phyloP scores from a whole-genome alignment of 2,329 filamentous ascomycete genomes.

The Stemphylium beticola region DNA sequence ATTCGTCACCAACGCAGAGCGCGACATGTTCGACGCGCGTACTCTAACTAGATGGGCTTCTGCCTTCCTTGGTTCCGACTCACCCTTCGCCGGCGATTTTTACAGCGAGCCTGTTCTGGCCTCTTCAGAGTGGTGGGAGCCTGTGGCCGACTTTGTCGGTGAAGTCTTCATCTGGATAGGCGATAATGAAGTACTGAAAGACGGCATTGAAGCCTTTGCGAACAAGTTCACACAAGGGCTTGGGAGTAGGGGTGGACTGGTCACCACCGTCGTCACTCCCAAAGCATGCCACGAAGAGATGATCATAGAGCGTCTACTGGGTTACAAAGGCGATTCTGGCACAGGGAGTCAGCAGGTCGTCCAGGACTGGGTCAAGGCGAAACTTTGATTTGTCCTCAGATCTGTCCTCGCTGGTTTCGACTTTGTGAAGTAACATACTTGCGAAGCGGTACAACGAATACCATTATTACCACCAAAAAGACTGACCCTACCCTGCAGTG shows the following conservation, averaged over 20 bases:
- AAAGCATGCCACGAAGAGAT: constrained; percentile 52
- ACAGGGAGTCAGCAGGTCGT: constrained; percentile 47
- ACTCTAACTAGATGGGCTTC: constrained; percentile 55
- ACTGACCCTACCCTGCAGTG: no score
- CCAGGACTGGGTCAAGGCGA: constrained; percentile 48
- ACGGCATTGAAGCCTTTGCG: constrained; percentile 60
- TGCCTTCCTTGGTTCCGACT: constrained; percentile 54
- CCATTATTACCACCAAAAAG: no score
- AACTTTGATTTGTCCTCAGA: constrained; percentile 29
- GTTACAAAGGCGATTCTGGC: constrained; percentile 46
- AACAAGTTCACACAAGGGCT: constrained; percentile 54
- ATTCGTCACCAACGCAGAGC: constrained; percentile 55
- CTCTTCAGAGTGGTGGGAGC: constrained; percentile 60
- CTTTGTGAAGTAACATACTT: no score
- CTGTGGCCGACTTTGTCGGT: constrained; percentile 52
- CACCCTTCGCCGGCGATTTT: constrained; percentile 56
- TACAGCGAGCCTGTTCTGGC: constrained; percentile 63
- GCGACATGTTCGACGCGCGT: constrained; percentile 57
- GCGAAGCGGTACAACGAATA: no score
- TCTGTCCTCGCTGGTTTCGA: no score
- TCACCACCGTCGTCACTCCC: constrained; percentile 45
- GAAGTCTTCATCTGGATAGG: constrained; percentile 62
- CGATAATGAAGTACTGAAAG: constrained; percentile 62
- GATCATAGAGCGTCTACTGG: constrained; percentile 50
- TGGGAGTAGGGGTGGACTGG: constrained; percentile 35